Evolutionary conservation across 2,329 filamentous ascomycete species (phyloP), one percentile per base, ranked within the genome.

Genomic region (Coleophoma crateriformis): DNA sequence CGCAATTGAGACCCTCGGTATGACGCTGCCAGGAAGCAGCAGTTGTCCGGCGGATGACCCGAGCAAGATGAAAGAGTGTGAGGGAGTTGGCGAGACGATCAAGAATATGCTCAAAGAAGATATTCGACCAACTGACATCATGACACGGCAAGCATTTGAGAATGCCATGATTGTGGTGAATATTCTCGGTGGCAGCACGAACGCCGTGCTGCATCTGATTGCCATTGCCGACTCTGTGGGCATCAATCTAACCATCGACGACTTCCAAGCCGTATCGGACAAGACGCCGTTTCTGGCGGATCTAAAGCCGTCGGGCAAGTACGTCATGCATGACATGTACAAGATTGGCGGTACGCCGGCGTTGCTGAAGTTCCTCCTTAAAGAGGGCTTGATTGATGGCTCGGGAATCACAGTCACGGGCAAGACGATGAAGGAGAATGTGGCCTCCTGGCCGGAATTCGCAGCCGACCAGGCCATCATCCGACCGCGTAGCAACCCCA

Each of bases 131-230:
- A 76, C 76, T 46, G 88, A 94, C 61, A 88, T 92, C 67, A 73
- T 94, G 67, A 92, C 88, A 8, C 82, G 87, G 49, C 74, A 87
- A 64, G 86, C 88, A 7, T 91, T 94, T 59, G 87, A 92, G 71
- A 85, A 92, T 64, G 88, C 88, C 62, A 92, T 94, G 87, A 79
- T 87, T 10, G 75, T 92, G 22, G 84, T 90, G 55, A 91, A 85
- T 65, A 86, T 92, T 60, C 87, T 89, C 3, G 88, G 88, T 48
- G 88, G 88, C 55, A 90, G 87, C 62, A 94, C 88, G 56, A 94
- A 94, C 68, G 88, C 88, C 37, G 88, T 94, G 33, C 80, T 94
- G 42, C 88, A 94, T 68, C 70, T 92, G 45, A 88, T 94, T 64
- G 88, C 88, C 61, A 90, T 92, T 50, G 88, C 88, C 53, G 85